A percentile compares a stretch with the other conserved stretches of the same genome.
These are phyloP conservation scores for Erodium moschatum DNA, from an alignment of 441 rosid genomes.

Conservation along the genomic window DNA sequence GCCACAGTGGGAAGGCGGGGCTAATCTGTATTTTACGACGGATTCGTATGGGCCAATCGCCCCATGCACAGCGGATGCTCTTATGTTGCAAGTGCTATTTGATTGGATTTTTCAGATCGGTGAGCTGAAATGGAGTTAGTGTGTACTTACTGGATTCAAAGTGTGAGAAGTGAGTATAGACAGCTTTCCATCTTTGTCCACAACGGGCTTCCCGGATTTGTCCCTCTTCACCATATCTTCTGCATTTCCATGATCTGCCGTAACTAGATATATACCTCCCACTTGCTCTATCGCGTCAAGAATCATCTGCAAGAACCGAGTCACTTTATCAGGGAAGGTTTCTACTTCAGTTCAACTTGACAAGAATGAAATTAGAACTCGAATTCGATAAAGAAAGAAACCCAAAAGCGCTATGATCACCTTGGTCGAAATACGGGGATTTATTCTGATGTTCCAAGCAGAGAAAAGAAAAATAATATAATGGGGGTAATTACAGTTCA, in stretches of 20 bases:
- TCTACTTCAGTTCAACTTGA: not conserved
- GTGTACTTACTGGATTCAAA: slow-evolving; percentile 61
- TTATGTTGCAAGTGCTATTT: too few species aligned
- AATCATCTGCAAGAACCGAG: slow-evolving; percentile 45
- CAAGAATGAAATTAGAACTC: not conserved
- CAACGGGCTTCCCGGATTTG: slow-evolving; percentile 71
- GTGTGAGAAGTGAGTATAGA: slow-evolving; percentile 97
- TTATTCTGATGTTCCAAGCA: not conserved
- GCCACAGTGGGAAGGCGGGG: too few species aligned
- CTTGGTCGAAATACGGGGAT: not conserved
- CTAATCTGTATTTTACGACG: too few species aligned
- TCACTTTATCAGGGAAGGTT: not conserved
- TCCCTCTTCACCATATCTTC: slow-evolving; percentile 95
- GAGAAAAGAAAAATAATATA: too few species aligned
- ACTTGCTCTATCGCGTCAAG: slow-evolving; percentile 72
- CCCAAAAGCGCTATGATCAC: not conserved
- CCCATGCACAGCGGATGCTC: too few species aligned
- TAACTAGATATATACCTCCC: slow-evolving; percentile 82
- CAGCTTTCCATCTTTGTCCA: slow-evolving; percentile 65
- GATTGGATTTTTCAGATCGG: too few species aligned
- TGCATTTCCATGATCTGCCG: slow-evolving; percentile 98
- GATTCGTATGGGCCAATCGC: too few species aligned
- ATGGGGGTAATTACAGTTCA: too few species aligned
- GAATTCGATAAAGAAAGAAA: not conserved
- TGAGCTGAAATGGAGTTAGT: too few species aligned